These are phyloP conservation scores for Rhodotorula paludigena DNA, from an alignment of 768 basidiomycete genomes.

Conservation along the genomic window DNA sequence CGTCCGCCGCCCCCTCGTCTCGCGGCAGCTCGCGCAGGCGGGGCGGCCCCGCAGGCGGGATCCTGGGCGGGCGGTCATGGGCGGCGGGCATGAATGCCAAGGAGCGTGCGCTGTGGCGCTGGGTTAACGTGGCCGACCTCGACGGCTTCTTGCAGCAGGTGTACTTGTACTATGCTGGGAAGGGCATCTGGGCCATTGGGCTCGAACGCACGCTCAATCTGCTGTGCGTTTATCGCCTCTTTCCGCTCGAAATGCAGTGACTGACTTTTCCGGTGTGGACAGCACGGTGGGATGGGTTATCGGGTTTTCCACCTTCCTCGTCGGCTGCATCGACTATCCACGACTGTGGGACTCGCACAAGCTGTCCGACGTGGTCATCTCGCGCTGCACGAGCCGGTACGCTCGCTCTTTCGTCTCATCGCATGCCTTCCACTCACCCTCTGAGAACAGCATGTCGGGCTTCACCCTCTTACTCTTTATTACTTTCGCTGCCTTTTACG, in stretches of 20 bases:
- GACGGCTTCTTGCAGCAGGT: constrained; percentile 79
- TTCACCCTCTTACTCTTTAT: constrained; percentile 71
- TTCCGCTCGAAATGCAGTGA: constrained; percentile 4
- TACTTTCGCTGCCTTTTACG: constrained; percentile 78
- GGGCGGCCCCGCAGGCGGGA: constrained; percentile 6
- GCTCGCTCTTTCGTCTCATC: constrained; percentile 58
- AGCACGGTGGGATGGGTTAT: constrained; percentile 98
- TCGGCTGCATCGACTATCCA: constrained; percentile 91
- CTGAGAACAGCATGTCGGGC: constrained; percentile 19
- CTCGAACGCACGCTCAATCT: constrained; percentile 86
- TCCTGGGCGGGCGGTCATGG: not conserved
- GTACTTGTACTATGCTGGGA: constrained; percentile 92
- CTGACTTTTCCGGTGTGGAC: constrained; percentile 25
- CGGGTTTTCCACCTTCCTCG: constrained; percentile 90
- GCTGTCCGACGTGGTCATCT: constrained; percentile 75
- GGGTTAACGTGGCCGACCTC: constrained; percentile 97
- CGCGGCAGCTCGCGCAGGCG: not conserved
- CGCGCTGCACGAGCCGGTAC: constrained; percentile 76
- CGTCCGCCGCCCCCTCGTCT: not conserved
- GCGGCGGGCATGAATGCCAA: constrained; percentile 33
- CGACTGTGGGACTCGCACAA: constrained; percentile 64
- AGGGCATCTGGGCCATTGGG: constrained; percentile 92
- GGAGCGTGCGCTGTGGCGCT: constrained; percentile 93
- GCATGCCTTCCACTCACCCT: too few relatives aligned
- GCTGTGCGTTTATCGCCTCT: constrained; percentile 59